phyloP scores from a whole-genome alignment of 805 yeast species.

The Wickerhamomyces chambardii region DNA sequence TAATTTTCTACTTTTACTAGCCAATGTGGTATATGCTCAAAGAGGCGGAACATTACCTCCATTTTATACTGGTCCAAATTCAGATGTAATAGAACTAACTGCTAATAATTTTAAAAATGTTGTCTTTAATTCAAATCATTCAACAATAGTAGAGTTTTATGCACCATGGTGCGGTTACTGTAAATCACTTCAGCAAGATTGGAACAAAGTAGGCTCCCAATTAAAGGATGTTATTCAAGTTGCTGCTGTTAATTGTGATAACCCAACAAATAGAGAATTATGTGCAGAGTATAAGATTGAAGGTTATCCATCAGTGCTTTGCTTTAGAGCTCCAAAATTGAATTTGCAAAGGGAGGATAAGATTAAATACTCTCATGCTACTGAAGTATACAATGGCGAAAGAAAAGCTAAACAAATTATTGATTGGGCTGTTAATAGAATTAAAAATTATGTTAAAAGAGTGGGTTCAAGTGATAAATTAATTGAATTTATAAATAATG shows the following conservation, averaged over 20 bases:
- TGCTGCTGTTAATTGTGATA: constrained; percentile 85
- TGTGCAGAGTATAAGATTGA: constrained; percentile 58
- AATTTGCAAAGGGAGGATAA: constrained; percentile 14
- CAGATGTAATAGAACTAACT: constrained; percentile 45
- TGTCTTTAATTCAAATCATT: constrained; percentile 62
- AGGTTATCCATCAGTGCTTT: constrained; percentile 81
- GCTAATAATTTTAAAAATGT: constrained; percentile 55
- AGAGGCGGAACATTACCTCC: background rate
- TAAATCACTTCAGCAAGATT: constrained; percentile 56
- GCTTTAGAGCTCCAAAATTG: constrained; percentile 75
- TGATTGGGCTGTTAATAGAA: constrained; percentile 43
- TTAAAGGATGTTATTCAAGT: constrained; percentile 51
- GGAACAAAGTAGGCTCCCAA: constrained; percentile 51
- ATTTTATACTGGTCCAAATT: constrained; percentile 1
- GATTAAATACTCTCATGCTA: constrained; percentile 30
- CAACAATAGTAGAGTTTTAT: constrained; percentile 79
- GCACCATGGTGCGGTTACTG: constrained; percentile 72
- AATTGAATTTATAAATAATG: constrained; percentile 13
- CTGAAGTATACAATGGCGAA: constrained; percentile 54
- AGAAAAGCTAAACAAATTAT: constrained; percentile 46
- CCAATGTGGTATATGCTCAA: background rate
- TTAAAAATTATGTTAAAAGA: constrained; percentile 59
- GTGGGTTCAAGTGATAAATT: constrained; percentile 26
- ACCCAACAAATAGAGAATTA: constrained; percentile 50
- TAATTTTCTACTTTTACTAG: too few species aligned